Base-by-base conservation (phyloP, 208 protist genomes). In the Leishmania major region DNA sequence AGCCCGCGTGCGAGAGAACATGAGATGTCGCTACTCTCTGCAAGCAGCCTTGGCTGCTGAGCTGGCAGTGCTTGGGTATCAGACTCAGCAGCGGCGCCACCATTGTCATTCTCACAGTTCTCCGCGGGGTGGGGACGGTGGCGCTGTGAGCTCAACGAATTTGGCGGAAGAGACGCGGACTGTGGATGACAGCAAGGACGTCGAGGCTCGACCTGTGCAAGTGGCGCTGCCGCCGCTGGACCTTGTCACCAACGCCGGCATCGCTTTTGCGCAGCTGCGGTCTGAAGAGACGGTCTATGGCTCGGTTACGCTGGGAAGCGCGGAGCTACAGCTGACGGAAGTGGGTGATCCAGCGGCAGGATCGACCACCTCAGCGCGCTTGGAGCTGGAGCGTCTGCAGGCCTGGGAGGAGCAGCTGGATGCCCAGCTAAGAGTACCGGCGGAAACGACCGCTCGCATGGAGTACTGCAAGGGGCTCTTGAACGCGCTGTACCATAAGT, bases 1-100 rank as follows among this genome's bases (percentile, higher is more conserved):
- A 60, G 66, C 62, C 31, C 79, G 85, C n/a, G 90, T 96, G 49
- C 28, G 79, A 53, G 82, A 90, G 22, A 95, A 93, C 83, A 90
- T 94, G 77, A 75, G 19, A 31, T 67, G 69, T 10, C 91, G 90
- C 51, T 96, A 96, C 83, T 93, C 93, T 2, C 78, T 96, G 19
- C 85, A 93, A 53, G 88, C 90, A 17, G 90, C 93, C 3, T 75
- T 96, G 19, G 86, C 89, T 6, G 88, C 93, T 19, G 93, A 96
- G 85, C 64, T 95, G 40, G 82, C 82, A 17, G 80, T 87, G 43
- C 81, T 92, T 74, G 84, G 90, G 67, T 45, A 80, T 53, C 55
- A 84, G 55, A n/a, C 47, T 35, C 60, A 85, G 37, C 76, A 84
- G 66, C 59, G 71, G 40, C n/a, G n/a, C 8, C 73, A 59, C 3